Conservation (phyloP, 2,329 filamentous ascomycete genomes). For the Triangularia verruculosa region DNA sequence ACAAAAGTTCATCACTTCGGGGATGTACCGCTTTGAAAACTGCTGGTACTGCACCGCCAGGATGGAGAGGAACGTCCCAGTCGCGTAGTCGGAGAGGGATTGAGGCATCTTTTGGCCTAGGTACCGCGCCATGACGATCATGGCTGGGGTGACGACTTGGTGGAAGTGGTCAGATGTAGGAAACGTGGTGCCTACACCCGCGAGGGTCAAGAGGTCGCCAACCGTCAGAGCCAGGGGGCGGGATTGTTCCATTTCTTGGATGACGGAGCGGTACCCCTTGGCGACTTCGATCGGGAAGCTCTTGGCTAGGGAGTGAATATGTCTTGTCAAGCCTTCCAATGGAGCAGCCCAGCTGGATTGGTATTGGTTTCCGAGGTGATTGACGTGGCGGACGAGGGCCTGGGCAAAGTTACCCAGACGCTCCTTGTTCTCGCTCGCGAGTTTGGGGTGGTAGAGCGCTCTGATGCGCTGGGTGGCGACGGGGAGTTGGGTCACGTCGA, state of each 20-base stretch:
- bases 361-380: constrained; percentile 45
- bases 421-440: constrained; percentile 80
- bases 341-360: constrained; percentile 58
- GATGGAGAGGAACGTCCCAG: constrained; percentile 75
- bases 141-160: constrained; percentile 85
- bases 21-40: constrained; percentile 81
- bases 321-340: constrained; percentile 78
- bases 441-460: constrained; percentile 85
- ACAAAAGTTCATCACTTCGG: constrained; percentile 80
- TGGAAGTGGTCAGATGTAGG: constrained; percentile 98
- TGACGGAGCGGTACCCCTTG: constrained; percentile 70
- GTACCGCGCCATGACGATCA: constrained; percentile 79
- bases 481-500: constrained; percentile 65
- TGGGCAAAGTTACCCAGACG: constrained; percentile 68
- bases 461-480: constrained; percentile 85
- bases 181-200: constrained; percentile 79
- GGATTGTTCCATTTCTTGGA: constrained; percentile 53
- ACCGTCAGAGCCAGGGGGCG: constrained; percentile 52
- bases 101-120: constrained; percentile 73
- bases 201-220: constrained; percentile 80
- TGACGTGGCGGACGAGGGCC: constrained; percentile 62
- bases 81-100: constrained; percentile 62
- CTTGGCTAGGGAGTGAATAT: constrained; percentile 89
- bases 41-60: constrained; percentile 79
- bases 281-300: constrained; percentile 77